Conservation (phyloP, 1,139 yeast species). For the Pichia sp. region DNA sequence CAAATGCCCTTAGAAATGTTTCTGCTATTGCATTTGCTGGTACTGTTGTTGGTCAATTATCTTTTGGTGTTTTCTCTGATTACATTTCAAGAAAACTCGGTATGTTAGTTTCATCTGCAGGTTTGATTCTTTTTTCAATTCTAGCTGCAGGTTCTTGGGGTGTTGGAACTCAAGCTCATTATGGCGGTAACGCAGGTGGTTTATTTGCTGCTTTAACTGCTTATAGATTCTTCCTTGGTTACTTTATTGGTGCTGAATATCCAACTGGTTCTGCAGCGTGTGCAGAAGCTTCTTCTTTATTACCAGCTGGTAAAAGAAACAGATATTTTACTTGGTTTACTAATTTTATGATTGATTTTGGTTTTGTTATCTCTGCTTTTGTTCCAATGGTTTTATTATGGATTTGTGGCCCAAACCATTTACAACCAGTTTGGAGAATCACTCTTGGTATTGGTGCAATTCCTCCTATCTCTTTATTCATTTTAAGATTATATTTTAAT, state of each 20-base stretch:
- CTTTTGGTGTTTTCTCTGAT: constrained; percentile 77
- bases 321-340: constrained; percentile 88
- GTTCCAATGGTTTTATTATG: constrained; percentile 82
- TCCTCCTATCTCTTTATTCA: constrained; percentile 73
- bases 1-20: constrained; percentile 69
- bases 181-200: constrained; percentile 51
- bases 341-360: constrained; percentile 78
- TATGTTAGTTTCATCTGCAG: constrained; percentile 67
- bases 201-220: constrained; percentile 76
- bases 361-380: constrained; percentile 78
- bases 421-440: constrained; percentile 84
- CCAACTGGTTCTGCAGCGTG: constrained; percentile 93
- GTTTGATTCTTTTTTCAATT: constrained; percentile 69
- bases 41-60: constrained; percentile 79
- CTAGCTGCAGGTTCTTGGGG: constrained; percentile 89
- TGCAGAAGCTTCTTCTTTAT: constrained; percentile 78
- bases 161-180: constrained; percentile 33
- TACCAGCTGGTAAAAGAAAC: constrained; percentile 79
- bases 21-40: constrained; percentile 90
- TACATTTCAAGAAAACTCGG: constrained; percentile 71
- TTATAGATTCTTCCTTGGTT: constrained; percentile 80
- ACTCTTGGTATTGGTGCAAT: constrained; percentile 92
- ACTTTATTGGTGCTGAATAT: constrained; percentile 83
- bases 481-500: constrained; percentile 66
- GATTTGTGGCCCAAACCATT: constrained; percentile 67